A percentile compares a stretch with the other conserved stretches of the same genome.
Conservation (phyloP, 1,284 basidiomycete genomes). For the Ganoderma multipileum region DNA sequence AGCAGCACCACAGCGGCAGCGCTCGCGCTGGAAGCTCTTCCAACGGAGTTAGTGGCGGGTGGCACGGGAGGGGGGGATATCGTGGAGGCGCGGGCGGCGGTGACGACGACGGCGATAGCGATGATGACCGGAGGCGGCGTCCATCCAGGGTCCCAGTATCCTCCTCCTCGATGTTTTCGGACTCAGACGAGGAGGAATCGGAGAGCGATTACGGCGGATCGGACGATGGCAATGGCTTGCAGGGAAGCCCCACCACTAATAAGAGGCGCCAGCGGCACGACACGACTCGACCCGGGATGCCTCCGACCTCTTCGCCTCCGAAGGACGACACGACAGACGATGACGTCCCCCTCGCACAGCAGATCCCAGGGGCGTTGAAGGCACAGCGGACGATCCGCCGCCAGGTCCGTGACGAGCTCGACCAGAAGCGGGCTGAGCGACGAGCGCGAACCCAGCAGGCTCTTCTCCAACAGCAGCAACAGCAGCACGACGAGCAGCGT, state of each 20-base stretch:
- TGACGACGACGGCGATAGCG: conserved; percentile 40
- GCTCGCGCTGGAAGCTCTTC: conserved; percentile 19
- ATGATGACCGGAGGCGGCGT: conserved; percentile 43
- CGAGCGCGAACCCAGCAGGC: conserved; percentile 30
- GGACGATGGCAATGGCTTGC: conserved; percentile 50
- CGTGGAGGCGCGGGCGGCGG: conserved; percentile 36
- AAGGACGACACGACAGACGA: conserved; percentile 50
- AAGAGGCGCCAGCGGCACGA: conserved; percentile 21
- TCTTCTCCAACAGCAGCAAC: conserved; percentile 17
- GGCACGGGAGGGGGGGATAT: conserved; percentile 34
- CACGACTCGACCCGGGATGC: conserved; percentile 26
- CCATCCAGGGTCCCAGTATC: conserved; percentile 31
- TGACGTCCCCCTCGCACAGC: conserved; percentile 78
- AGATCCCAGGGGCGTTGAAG: conserved; percentile 77
- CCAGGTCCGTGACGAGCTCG: conserved; percentile 72
- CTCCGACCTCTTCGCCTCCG: conserved; percentile 10
- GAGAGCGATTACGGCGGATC: conserved; percentile 49
- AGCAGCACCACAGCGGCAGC: conserved; percentile 10
- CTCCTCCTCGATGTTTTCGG: conserved; percentile 42
- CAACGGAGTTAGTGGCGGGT: conserved; percentile 21
- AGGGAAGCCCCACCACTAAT: conserved; percentile 32
- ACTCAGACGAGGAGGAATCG: conserved; percentile 47
- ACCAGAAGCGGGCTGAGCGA: conserved; percentile 60
- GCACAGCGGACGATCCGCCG: conserved; percentile 80
- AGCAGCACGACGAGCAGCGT: conserved; percentile 13